Evolutionary conservation across 768 basidiomycete genomes (phyloP).

Genomic region (Xerocomus potaroensis): DNA sequence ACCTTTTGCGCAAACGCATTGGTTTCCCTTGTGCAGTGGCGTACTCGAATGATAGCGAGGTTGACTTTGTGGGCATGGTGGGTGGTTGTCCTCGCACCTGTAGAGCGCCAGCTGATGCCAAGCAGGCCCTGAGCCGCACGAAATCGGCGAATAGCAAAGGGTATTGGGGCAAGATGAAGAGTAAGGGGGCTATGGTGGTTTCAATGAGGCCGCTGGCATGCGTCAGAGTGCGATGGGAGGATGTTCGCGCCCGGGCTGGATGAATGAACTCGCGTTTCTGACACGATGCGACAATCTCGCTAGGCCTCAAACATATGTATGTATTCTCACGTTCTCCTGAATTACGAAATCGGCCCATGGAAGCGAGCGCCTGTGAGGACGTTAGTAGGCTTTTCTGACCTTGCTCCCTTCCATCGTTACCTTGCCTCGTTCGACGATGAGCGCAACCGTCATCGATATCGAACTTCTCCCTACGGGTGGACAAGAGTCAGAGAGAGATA

Average conservation of each 20-base stretch:
- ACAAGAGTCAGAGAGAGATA: constrained; percentile 9
- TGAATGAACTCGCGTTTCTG: not conserved
- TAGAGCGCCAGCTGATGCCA: not conserved
- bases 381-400: constrained; percentile 1
- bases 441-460: constrained; percentile 3
- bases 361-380: constrained; percentile 8
- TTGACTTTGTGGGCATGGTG: constrained; percentile 74
- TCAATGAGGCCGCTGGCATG: constrained; percentile 33
- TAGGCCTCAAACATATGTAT: not conserved
- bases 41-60: constrained; percentile 77
- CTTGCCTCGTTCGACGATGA: constrained; percentile 12
- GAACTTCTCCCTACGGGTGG: constrained; percentile 3
- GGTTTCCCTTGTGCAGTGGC: constrained; percentile 83
- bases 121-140: constrained; percentile 53
- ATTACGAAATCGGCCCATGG: constrained; percentile 10
- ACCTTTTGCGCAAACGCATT: constrained; percentile 79
- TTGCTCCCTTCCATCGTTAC: not conserved
- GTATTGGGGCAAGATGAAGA: constrained; percentile 71
- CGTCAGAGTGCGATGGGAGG: not conserved
- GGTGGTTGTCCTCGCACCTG: not conserved
- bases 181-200: constrained; percentile 52
- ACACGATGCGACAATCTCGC: not conserved
- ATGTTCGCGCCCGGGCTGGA: not conserved
- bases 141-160: constrained; percentile 51
- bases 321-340: not conserved